These are phyloP conservation scores for Scleroderma citrinum DNA, from an alignment of 768 basidiomycete genomes.

Conservation along the genomic window DNA sequence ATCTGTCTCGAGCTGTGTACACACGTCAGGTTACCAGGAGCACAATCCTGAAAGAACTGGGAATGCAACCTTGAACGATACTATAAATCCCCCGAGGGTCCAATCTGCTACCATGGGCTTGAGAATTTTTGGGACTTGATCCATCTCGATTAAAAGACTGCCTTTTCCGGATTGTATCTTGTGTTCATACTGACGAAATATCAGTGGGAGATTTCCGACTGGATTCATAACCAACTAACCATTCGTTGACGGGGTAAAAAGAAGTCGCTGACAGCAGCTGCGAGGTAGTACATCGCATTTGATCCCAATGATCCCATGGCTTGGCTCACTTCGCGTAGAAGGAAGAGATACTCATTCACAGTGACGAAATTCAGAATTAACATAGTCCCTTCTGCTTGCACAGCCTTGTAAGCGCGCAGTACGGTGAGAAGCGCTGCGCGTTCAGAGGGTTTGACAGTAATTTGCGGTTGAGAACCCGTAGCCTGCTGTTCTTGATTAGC, in stretches of 20 bases:
- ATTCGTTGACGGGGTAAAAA: conserved; percentile 89
- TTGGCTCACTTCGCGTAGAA: conserved; percentile 76
- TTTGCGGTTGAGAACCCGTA: conserved; percentile 34
- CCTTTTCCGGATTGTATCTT: conserved; percentile 98
- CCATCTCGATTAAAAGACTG: conserved; percentile 93
- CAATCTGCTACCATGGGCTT: conserved; percentile 93
- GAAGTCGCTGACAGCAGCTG: conserved; percentile 97
- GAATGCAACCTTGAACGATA: conserved; percentile 83
- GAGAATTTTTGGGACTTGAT: conserved; percentile 95
- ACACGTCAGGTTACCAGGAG: background rate
- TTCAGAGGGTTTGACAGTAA: conserved; percentile 64
- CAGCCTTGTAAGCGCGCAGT: conserved; percentile 72
- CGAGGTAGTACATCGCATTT: conserved; percentile 89
- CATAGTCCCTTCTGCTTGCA: conserved; percentile 66
- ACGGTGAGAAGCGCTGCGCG: conserved; percentile 63
- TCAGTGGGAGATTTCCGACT: background rate
- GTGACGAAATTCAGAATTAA: conserved; percentile 89
- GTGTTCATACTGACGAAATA: conserved; percentile 71
- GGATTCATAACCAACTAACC: conserved; percentile 42
- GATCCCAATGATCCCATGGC: conserved; percentile 67
- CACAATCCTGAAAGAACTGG: background rate
- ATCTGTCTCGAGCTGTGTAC: conserved; percentile 86
- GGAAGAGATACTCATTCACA: conserved; percentile 93
- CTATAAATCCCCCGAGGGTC: conserved; percentile 84
- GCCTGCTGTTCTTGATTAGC: conserved; percentile 15